These are phyloP conservation scores for Colletotrichum sp. DNA, from an alignment of 2,329 filamentous ascomycete genomes.

Conservation along the genomic window DNA sequence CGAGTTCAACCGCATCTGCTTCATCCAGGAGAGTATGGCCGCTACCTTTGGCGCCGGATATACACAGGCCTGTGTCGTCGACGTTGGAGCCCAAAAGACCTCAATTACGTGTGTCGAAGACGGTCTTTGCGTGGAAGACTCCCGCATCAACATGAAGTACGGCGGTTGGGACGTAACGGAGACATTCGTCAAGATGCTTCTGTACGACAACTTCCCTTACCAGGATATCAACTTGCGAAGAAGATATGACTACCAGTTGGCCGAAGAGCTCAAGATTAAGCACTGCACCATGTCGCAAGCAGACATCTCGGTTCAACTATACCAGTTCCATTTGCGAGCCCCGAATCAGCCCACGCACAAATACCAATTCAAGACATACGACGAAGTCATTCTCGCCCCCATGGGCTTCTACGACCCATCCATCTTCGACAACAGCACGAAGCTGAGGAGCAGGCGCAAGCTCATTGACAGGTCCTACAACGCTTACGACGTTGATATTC, in stretches of 20 bases:
- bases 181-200: slow-evolving; percentile 96
- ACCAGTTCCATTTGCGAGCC: slow-evolving; percentile 88
- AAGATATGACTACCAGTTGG: slow-evolving; percentile 90
- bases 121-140: slow-evolving; percentile 93
- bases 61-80: slow-evolving; percentile 91
- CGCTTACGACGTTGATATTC: slow-evolving; percentile 84
- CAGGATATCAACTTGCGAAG: slow-evolving; percentile 89
- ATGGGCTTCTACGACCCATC: slow-evolving; percentile 93
- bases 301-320: slow-evolving; percentile 86
- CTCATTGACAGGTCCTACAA: slow-evolving; percentile 90
- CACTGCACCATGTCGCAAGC: slow-evolving; percentile 91
- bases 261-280: slow-evolving; percentile 94
- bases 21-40: slow-evolving; percentile 95
- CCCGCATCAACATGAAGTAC: slow-evolving; percentile 92
- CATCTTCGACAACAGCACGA: slow-evolving; percentile 83
- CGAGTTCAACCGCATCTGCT: slow-evolving; percentile 86
- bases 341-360: slow-evolving; percentile 89
- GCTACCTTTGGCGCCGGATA: slow-evolving; percentile 96
- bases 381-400: slow-evolving; percentile 91
- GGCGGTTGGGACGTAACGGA: slow-evolving; percentile 93
- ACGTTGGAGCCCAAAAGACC: slow-evolving; percentile 96
- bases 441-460: slow-evolving; percentile 79
- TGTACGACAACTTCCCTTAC: slow-evolving; percentile 95
- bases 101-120: slow-evolving; percentile 97
- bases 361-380: slow-evolving; percentile 96